Evolutionary conservation across 805 yeast genomes (phyloP).

Genomic region (Ogataea allantospora): DNA sequence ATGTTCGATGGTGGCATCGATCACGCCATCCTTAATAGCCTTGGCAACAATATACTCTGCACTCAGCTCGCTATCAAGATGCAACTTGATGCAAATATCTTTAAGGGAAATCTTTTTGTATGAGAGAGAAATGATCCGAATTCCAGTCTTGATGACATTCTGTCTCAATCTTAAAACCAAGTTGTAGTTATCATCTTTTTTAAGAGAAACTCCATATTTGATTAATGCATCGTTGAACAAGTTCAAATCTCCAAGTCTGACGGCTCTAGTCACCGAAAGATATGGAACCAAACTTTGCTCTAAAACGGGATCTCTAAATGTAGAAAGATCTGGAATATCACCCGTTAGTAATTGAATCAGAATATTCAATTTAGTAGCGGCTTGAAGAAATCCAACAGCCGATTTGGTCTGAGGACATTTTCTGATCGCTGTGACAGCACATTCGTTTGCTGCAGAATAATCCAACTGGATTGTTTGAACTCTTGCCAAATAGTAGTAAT

Average conservation of each 20-base stretch:
- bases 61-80: constrained; percentile 89
- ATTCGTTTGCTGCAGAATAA: constrained; percentile 87
- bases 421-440: constrained; percentile 90
- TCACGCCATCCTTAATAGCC: constrained; percentile 95
- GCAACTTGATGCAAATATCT: constrained; percentile 90
- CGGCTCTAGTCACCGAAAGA: constrained; percentile 85
- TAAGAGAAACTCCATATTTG: constrained; percentile 58
- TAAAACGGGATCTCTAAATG: constrained; percentile 64
- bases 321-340: constrained; percentile 87
- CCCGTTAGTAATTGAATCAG: constrained; percentile 93
- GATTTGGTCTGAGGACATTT: constrained; percentile 90
- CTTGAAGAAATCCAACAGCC: constrained; percentile 84
- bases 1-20: constrained; percentile 91
- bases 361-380: constrained; percentile 83
- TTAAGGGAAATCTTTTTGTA: constrained; percentile 87
- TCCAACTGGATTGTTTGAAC: constrained; percentile 90
- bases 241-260: constrained; percentile 84
- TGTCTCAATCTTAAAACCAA: constrained; percentile 88
- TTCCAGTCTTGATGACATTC: constrained; percentile 97
- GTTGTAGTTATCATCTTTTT: constrained; percentile 77
- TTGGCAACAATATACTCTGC: constrained; percentile 97
- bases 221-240: constrained; percentile 70
- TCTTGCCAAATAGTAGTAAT: constrained; percentile 86
- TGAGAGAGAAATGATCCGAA: constrained; percentile 85
- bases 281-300: constrained; percentile 73